Base-by-base conservation (phyloP, 2,329 filamentous ascomycete species). In the Ophiocordyceps australis region DNA sequence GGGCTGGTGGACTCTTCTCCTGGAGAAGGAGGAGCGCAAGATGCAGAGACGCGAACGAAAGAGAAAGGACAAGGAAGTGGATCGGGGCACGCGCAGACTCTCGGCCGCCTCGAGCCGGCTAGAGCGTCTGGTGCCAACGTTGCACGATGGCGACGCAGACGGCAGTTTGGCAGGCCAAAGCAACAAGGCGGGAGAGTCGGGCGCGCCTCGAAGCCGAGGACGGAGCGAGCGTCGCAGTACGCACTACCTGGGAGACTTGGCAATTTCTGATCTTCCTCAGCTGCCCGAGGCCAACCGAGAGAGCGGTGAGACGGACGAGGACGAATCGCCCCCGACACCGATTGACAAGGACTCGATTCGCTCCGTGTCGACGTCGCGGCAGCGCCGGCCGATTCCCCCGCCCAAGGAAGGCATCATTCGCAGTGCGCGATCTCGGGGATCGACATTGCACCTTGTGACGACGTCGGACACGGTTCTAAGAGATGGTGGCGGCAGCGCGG, bases 21-120 rank as follows among this genome's bases (percentile, higher is more conserved):
- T 95, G 8, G 89, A 95, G 43, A 98, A 95, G 47, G 89, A 98
- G 44, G 71, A 83, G 45, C 71, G 83, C 7, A 98, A 98, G 49
- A 74, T 85, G 35, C 65, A 57, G 33, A 64, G 83, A 32, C 63
- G 75, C 33, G 83, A 94, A 40, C 68, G 72, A 27, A 94, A 86
- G 44, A 69, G 86, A 7, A 82, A 67, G 42, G 85, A 95, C 45
- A 74, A 71, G 38, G 85, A 98, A 40, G 63, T 66, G 2, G 82
- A 95, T 41, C 72, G 82, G 45, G 80, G 72, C 32, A 60, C 89
- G 17, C 65, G 83, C 27, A 71, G 86, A 21, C 59, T 95, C 23
- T 95, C 89, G 33, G 81, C 80, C 29, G 83, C 86, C 5, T 94
- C 85, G 30, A 86, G 80, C 45, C 74, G 85, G 18, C 56, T 94